These are phyloP conservation scores for Globisporangium splendens DNA, from an alignment of 352 stramenopile species.

Conservation along the genomic window DNA sequence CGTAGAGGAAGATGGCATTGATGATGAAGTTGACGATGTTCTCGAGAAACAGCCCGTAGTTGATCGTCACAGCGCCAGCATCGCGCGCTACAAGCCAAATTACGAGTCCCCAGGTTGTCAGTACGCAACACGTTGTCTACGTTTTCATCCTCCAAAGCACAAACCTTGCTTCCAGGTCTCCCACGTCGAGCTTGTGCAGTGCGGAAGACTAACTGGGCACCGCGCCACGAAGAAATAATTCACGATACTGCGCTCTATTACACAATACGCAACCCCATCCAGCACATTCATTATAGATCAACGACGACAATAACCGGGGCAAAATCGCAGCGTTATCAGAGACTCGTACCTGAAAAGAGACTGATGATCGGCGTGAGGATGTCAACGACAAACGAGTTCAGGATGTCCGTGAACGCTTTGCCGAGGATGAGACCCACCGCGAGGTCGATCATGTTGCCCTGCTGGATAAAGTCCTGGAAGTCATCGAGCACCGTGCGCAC, in stretches of 20 bases:
- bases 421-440: constrained; percentile 66
- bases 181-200: constrained; percentile 51
- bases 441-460: constrained; percentile 74
- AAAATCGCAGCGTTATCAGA: background rate
- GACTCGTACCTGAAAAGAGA: constrained; percentile 49
- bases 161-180: constrained; percentile 62
- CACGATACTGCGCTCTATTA: constrained; percentile 44
- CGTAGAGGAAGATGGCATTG: constrained; percentile 68
- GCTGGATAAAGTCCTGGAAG: constrained; percentile 73
- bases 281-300: no score
- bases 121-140: background rate
- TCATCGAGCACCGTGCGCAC: constrained; percentile 39
- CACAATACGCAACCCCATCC: background rate
- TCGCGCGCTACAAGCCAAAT: constrained; percentile 31
- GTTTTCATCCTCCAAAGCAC: background rate
- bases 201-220: constrained; percentile 27
- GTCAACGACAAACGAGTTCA: constrained; percentile 69
- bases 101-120: background rate
- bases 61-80: constrained; percentile 57
- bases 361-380: constrained; percentile 65
- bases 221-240: constrained; percentile 63
- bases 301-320: no score
- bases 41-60: constrained; percentile 63
- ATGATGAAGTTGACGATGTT: constrained; percentile 77
- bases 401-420: constrained; percentile 59